Percentiles rank a stretch among this genome's conserved stretches.
phyloP scores from a whole-genome alignment of 2,329 filamentous ascomycete species.

The Pseudopyrenochaeta lycopersici region DNA sequence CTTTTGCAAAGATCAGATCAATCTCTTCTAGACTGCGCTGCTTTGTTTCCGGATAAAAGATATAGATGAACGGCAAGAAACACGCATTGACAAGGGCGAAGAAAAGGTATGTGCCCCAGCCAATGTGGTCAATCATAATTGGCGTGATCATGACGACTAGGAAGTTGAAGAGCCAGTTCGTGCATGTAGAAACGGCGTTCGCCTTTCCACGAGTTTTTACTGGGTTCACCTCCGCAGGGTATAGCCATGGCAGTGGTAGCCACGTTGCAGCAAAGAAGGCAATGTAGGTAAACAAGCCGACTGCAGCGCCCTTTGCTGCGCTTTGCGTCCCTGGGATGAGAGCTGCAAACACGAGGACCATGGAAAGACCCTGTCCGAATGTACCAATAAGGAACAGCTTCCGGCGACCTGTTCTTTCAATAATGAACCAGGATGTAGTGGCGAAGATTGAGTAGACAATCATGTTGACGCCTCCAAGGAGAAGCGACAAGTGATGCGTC shows the following conservation, averaged over 20 bases:
- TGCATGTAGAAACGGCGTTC: constrained; percentile 61
- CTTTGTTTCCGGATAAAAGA: constrained; percentile 64
- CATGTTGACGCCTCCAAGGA: constrained; percentile 62
- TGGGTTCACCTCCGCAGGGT: constrained; percentile 59
- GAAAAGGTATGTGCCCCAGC: constrained; percentile 52
- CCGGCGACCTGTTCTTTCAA: constrained; percentile 66
- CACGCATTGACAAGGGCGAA: constrained; percentile 61
- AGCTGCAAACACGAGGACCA: constrained; percentile 55
- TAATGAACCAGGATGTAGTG: constrained; percentile 69
- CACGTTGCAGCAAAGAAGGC: constrained; percentile 72
- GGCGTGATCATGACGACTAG: constrained; percentile 51
- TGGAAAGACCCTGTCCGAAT: constrained; percentile 63
- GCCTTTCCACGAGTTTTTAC: constrained; percentile 63
- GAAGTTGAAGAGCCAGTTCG: constrained; percentile 63
- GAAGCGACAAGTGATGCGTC: constrained; percentile 52
- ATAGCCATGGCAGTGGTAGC: constrained; percentile 69
- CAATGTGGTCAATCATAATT: constrained; percentile 43
- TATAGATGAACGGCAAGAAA: constrained; percentile 60
- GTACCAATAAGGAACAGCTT: constrained; percentile 55
- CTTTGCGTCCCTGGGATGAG: constrained; percentile 44
- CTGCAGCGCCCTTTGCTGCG: constrained; percentile 58
- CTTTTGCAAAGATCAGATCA: constrained; percentile 56
- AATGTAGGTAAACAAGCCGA: constrained; percentile 73
- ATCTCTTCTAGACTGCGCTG: constrained; percentile 60
- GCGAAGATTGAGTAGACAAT: constrained; percentile 65